A percentile compares a stretch with the other conserved stretches of the same genome.
Conservation (phyloP, 257 asterid species). For the Paulownia fortunei region DNA sequence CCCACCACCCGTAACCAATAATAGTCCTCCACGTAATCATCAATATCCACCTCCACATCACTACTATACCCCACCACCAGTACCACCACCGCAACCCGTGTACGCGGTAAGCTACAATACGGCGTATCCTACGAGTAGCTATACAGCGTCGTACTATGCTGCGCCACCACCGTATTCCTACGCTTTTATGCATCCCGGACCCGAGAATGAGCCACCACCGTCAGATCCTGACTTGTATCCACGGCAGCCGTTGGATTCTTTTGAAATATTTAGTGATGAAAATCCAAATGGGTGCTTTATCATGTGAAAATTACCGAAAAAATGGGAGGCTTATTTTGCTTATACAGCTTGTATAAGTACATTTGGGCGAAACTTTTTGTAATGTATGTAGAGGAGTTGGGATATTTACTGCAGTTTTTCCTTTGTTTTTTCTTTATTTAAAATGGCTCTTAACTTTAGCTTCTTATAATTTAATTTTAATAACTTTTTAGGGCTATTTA, state of each 20-base stretch:
- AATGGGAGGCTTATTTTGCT: slow-evolving; percentile 18
- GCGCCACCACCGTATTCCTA: slow-evolving; percentile 56
- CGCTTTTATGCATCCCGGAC: slow-evolving; percentile 46
- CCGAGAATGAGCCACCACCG: slow-evolving; percentile 43
- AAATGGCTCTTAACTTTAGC: neutral
- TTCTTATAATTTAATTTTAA: neutral
- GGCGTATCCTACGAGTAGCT: slow-evolving; percentile 51
- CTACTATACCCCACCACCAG: slow-evolving; percentile 29
- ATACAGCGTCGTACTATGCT: slow-evolving; percentile 60
- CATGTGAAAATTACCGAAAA: slow-evolving; percentile 39
- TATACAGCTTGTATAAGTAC: slow-evolving; percentile 48
- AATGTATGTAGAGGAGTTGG: neutral
- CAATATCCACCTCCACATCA: slow-evolving; percentile 35
- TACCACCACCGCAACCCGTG: slow-evolving; percentile 46
- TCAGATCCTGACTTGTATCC: slow-evolving; percentile 42
- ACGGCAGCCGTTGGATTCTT: slow-evolving; percentile 71
- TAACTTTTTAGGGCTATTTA: neutral
- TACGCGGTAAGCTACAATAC: slow-evolving; percentile 71
- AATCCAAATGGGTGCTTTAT: slow-evolving; percentile 76
- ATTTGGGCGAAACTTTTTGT: slow-evolving; percentile 25
- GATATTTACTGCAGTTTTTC: neutral
- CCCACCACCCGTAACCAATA: slow-evolving; percentile 39
- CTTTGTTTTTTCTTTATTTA: neutral
- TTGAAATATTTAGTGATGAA: slow-evolving; percentile 81
- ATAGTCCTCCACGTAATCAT: slow-evolving; percentile 49